Percentiles rank a stretch among this genome's conserved stretches.
Evolutionary conservation across 306 rosid species (phyloP).

Genomic region (Corylus heterophylla): DNA sequence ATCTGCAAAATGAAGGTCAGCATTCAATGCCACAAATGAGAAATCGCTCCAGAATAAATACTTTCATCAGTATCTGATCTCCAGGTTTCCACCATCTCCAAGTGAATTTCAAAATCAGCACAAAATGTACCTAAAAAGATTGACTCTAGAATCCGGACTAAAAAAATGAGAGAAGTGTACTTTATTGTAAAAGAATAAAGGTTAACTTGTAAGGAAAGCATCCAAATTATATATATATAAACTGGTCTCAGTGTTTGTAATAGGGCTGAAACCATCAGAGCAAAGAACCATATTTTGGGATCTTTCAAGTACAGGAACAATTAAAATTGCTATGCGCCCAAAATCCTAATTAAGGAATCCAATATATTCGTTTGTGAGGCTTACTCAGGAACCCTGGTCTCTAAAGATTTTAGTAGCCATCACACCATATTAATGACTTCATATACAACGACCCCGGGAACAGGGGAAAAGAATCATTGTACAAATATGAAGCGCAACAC

Average conservation of each 20-base stretch:
- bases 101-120: constrained; percentile 1
- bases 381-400: background rate
- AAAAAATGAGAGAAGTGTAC: constrained; percentile 5
- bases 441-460: background rate
- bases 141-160: background rate
- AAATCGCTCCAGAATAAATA: constrained; percentile 3
- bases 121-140: constrained; percentile 9
- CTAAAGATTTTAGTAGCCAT: background rate
- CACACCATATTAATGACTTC: background rate
- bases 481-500: background rate
- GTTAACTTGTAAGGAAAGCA: background rate
- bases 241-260: background rate
- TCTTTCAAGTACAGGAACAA: background rate
- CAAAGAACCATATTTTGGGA: background rate
- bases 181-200: constrained; percentile 6
- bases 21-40: constrained; percentile 14
- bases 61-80: constrained; percentile 15
- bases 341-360: background rate
- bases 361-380: background rate
- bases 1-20: constrained; percentile 47
- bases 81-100: constrained; percentile 2
- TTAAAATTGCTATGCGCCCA: background rate
- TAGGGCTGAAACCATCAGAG: background rate
- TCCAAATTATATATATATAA: constrained; percentile 18
- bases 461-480: background rate